phyloP scores from a whole-genome alignment of 2,329 filamentous ascomycete genomes.

The Penicillium vulpinum region DNA sequence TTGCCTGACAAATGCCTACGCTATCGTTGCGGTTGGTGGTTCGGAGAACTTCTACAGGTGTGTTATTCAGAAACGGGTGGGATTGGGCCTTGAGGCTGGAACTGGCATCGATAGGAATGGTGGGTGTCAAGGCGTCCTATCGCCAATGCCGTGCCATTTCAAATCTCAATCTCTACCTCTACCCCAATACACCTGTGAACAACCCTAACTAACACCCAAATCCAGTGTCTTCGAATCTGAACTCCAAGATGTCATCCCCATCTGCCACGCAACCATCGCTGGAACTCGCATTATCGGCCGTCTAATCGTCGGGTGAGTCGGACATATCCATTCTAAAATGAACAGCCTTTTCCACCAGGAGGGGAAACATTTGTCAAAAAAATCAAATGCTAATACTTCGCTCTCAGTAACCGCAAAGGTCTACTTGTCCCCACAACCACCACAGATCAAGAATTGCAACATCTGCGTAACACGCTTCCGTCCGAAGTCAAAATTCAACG shows the following conservation, averaged over 20 bases:
- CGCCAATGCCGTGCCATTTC: neutral
- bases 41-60: constrained; percentile 98
- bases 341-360: neutral
- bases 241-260: constrained; percentile 94
- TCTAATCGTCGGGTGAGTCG: constrained; percentile 76
- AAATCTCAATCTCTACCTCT: neutral
- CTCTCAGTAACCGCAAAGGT: constrained; percentile 81
- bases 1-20: constrained; percentile 96
- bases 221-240: constrained; percentile 91
- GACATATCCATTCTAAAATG: neutral
- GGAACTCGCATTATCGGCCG: constrained; percentile 95
- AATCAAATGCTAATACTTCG: constrained; percentile 1
- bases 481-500: constrained; percentile 91
- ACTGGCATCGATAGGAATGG: neutral
- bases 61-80: constrained; percentile 17
- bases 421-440: constrained; percentile 94
- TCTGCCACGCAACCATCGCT: constrained; percentile 93
- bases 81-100: neutral
- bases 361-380: neutral
- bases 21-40: constrained; percentile 87
- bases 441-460: constrained; percentile 96
- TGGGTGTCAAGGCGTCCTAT: neutral
- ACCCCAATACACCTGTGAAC: neutral
- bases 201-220: constrained; percentile 9
- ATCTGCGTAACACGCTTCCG: constrained; percentile 91